These are phyloP conservation scores for Afroboletus lepidellus DNA, from an alignment of 1,284 basidiomycete species.

Conservation along the genomic window DNA sequence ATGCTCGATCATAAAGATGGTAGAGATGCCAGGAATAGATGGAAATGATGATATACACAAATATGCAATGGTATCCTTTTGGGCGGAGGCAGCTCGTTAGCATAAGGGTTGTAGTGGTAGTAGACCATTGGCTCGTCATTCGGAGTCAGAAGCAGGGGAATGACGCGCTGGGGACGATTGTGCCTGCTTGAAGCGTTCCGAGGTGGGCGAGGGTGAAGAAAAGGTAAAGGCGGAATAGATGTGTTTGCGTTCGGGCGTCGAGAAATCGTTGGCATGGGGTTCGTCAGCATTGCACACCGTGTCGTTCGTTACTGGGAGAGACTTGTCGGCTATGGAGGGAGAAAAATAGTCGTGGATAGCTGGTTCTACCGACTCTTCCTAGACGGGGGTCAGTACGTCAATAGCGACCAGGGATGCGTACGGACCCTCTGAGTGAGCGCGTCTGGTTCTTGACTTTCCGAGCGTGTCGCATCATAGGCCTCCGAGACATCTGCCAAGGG, in stretches of 20 bases:
- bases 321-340: conserved; percentile 29
- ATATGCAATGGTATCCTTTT: conserved; percentile 34
- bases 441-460: conserved; percentile 39
- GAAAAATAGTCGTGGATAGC: conserved; percentile 53
- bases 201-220: conserved; percentile 61
- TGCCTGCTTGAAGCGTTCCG: conserved; percentile 46
- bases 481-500: conserved; percentile 63
- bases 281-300: conserved; percentile 21
- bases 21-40: conserved; percentile 33
- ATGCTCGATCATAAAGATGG: conserved; percentile 28
- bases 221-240: conserved; percentile 77
- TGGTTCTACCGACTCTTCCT: conserved; percentile 54
- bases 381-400: conserved; percentile 14
- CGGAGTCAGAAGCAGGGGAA: conserved; percentile 7
- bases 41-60: conserved; percentile 36
- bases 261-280: conserved; percentile 41
- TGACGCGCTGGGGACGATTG: conserved; percentile 20
- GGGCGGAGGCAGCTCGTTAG: conserved; percentile 10
- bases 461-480: conserved; percentile 42
- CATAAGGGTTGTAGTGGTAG: not conserved
- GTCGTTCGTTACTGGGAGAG: conserved; percentile 12
- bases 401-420: conserved; percentile 5
- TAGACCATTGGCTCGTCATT: conserved; percentile 13
- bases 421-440: conserved; percentile 26
- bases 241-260: conserved; percentile 68